These are phyloP conservation scores for Daldinia bambusicola DNA, from an alignment of 495 filamentous ascomycete species.

Conservation along the genomic window DNA sequence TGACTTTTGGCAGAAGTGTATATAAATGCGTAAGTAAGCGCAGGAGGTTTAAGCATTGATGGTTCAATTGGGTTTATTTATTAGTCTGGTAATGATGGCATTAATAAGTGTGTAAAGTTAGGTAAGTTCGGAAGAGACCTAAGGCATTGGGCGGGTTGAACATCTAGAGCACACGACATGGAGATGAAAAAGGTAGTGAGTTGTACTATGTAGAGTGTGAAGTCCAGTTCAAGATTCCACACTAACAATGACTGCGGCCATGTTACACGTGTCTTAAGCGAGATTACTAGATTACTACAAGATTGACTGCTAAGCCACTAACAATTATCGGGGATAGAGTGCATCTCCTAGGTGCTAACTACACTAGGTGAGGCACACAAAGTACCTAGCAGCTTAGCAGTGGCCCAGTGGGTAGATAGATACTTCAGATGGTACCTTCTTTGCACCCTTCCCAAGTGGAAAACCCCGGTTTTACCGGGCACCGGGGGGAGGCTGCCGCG, in stretches of 20 bases:
- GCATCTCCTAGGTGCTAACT: too few species aligned
- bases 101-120: not conserved
- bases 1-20: not conserved
- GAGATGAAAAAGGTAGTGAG: not conserved
- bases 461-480: conserved; percentile 33
- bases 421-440: not conserved
- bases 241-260: conserved; percentile 23
- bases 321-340: conserved; percentile 24
- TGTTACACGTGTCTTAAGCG: conserved; percentile 8
- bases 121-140: not conserved
- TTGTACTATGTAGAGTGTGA: not conserved
- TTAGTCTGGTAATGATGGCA: not conserved
- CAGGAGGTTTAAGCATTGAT: not conserved
- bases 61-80: not conserved
- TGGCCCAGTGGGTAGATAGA: too few species aligned
- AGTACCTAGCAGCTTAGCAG: too few species aligned
- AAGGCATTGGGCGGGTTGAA: too few species aligned
- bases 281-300: not conserved
- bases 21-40: not conserved
- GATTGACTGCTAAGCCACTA: conserved; percentile 27
- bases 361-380: too few species aligned
- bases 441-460: not conserved
- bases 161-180: conserved; percentile 4
- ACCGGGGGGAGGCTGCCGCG: conserved; percentile 18
- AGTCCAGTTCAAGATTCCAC: not conserved